These are phyloP conservation scores for Leccinum truebloodii DNA, from an alignment of 768 basidiomycete species.

Conservation along the genomic window DNA sequence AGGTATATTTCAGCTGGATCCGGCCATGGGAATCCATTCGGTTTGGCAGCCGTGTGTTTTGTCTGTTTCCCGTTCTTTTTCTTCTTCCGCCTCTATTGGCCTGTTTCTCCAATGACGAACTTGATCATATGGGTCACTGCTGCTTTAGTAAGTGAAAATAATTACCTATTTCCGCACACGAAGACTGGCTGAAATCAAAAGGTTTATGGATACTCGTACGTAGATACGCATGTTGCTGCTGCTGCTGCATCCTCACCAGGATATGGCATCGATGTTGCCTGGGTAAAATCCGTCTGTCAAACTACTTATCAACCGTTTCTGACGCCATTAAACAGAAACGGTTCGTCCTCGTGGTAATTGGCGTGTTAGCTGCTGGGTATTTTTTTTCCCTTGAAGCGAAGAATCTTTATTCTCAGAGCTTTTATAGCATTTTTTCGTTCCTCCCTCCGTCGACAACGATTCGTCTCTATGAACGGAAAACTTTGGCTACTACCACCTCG, in stretches of 20 bases:
- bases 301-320: not conserved
- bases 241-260: conserved; percentile 51
- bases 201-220: conserved; percentile 77
- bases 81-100: conserved; percentile 72
- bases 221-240: conserved; percentile 49
- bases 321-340: conserved; percentile 45
- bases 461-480: conserved; percentile 67
- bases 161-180: not conserved
- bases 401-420: conserved; percentile 2
- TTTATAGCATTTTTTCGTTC: conserved; percentile 61
- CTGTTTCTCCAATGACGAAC: conserved; percentile 70
- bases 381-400: conserved; percentile 15
- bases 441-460: conserved; percentile 77
- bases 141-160: conserved; percentile 48
- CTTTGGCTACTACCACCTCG: conserved; percentile 64
- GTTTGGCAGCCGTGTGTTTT: conserved; percentile 65
- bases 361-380: conserved; percentile 81
- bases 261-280: conserved; percentile 66
- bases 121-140: conserved; percentile 67
- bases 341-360: conserved; percentile 67
- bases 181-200: conserved; percentile 22
- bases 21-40: conserved; percentile 62
- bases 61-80: conserved; percentile 75
- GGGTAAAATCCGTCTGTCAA: conserved; percentile 44
- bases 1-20: conserved; percentile 74